Percentiles rank a stretch among this genome's conserved stretches.
phyloP scores from a whole-genome alignment of 2,329 filamentous ascomycete species.

The Leptoxyphium fumago region DNA sequence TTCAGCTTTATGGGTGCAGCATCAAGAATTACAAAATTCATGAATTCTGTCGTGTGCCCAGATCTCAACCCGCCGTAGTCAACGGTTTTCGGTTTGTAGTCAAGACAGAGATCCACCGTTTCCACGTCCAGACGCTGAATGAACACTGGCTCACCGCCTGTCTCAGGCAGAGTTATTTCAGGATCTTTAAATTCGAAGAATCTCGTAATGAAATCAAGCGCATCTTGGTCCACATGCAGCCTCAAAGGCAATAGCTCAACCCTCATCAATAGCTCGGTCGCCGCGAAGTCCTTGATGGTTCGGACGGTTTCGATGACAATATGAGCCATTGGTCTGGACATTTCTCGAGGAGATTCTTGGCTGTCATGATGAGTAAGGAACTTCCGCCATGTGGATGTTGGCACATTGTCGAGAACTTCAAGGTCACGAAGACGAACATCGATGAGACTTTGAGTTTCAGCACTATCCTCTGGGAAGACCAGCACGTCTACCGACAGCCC shows the following conservation, averaged over 20 bases:
- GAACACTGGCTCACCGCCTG: conserved; percentile 45
- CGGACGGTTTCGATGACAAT: conserved; percentile 78
- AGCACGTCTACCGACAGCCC: conserved; percentile 73
- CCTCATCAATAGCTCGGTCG: conserved; percentile 64
- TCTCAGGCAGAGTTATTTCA: conserved; percentile 24
- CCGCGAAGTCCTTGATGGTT: conserved; percentile 68
- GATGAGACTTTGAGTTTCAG: conserved; percentile 75
- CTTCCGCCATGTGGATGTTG: conserved; percentile 95
- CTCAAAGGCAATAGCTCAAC: conserved; percentile 68
- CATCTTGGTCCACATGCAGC: conserved; percentile 92
- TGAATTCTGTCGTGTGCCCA: conserved; percentile 90
- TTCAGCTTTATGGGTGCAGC: conserved; percentile 72
- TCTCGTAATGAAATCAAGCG: conserved; percentile 86
- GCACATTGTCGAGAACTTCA: conserved; percentile 86
- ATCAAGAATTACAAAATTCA: conserved; percentile 94
- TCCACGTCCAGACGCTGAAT: conserved; percentile 81
- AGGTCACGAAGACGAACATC: conserved; percentile 71
- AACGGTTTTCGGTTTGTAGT: conserved; percentile 97
- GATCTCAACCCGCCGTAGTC: conserved; percentile 88
- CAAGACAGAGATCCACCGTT: conserved; percentile 67
- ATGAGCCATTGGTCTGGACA: conserved; percentile 78
- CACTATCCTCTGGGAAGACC: conserved; percentile 58
- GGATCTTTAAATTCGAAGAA: conserved; percentile 98
- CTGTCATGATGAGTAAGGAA: conserved; percentile 90
- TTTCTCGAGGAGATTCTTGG: conserved; percentile 62